A percentile compares a stretch with the other conserved stretches of the same genome.
These are phyloP conservation scores for Paecilomyces niveus DNA, from an alignment of 2,329 filamentous ascomycete genomes.

Conservation along the genomic window DNA sequence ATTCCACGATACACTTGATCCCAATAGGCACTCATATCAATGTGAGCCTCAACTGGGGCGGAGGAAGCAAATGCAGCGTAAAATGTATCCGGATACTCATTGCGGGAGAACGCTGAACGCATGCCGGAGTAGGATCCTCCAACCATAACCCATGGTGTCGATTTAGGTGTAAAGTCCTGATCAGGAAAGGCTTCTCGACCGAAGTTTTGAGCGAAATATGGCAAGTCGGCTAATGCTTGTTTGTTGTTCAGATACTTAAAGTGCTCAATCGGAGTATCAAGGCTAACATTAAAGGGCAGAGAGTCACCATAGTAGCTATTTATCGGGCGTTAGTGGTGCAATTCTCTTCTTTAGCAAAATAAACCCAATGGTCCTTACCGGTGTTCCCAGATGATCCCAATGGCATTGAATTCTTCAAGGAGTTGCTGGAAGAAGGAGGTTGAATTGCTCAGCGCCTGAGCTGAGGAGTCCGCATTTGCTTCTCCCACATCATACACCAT, in stretches of 20 bases:
- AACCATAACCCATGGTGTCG: conserved; percentile 40
- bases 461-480: conserved; percentile 32
- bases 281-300: conserved; percentile 28
- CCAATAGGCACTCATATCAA: conserved; percentile 47
- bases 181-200: conserved; percentile 20
- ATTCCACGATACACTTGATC: conserved; percentile 44
- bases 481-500: conserved; percentile 45
- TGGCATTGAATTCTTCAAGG: conserved; percentile 27
- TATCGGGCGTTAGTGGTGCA: neutral
- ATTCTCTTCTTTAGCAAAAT: neutral
- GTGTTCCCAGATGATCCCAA: conserved; percentile 37
- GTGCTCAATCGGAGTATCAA: conserved; percentile 30
- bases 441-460: conserved; percentile 25
- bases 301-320: conserved; percentile 37
- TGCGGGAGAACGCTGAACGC: conserved; percentile 37
- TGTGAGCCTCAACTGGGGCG: conserved; percentile 39
- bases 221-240: conserved; percentile 40
- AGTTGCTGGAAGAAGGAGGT: conserved; percentile 24
- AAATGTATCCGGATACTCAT: conserved; percentile 35
- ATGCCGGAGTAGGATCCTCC: conserved; percentile 42
- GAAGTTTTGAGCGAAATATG: conserved; percentile 38
- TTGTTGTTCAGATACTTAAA: conserved; percentile 36
- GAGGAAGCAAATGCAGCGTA: conserved; percentile 36
- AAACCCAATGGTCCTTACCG: conserved; percentile 28
- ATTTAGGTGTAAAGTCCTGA: conserved; percentile 31